These are phyloP conservation scores for Strombidium stylifer DNA, from an alignment of 73 alveolate species.

Conservation along the genomic window DNA sequence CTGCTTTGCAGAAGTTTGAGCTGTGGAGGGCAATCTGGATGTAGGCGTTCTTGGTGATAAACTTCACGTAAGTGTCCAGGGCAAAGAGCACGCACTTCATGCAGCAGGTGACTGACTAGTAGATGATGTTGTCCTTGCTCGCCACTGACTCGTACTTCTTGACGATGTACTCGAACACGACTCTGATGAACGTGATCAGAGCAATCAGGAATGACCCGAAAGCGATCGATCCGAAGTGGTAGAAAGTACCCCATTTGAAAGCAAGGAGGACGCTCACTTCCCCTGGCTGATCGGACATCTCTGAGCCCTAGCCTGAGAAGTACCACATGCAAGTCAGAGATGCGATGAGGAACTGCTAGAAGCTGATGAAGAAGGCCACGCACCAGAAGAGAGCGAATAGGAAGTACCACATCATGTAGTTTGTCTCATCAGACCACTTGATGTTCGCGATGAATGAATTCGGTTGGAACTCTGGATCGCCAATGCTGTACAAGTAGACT, in stretches of 20 bases:
- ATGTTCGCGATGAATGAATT: conserved; percentile 78
- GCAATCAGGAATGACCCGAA: conserved; percentile 95
- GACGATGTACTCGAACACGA: conserved; percentile 73
- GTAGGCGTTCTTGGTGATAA: conserved; percentile 94
- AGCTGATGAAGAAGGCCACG: conserved; percentile 84
- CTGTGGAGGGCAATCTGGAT: conserved; percentile 89
- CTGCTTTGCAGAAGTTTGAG: conserved; percentile 87
- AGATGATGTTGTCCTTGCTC: conserved; percentile 60
- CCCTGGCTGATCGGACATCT: conserved; percentile 73
- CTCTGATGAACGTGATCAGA: conserved; percentile 82
- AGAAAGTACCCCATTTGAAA: conserved; percentile 84
- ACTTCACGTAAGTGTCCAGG: conserved; percentile 85
- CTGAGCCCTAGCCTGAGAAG: conserved; percentile 76
- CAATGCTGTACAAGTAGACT: conserved; percentile 80
- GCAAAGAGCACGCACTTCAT: conserved; percentile 83
- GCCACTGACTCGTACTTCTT: conserved; percentile 60
- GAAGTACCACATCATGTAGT: conserved; percentile 84
- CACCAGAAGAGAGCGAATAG: conserved; percentile 92
- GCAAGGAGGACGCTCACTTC: conserved; percentile 72
- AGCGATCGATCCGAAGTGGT: conserved; percentile 95
- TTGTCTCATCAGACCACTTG: conserved; percentile 89
- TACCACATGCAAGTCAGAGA: conserved; percentile 95
- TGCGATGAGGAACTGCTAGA: conserved; percentile 89
- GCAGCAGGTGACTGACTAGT: conserved; percentile 78
- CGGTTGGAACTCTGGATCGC: conserved; percentile 71